Base-by-base conservation (phyloP, 2,329 filamentous ascomycete genomes). In the Aspergillus glaucus region DNA sequence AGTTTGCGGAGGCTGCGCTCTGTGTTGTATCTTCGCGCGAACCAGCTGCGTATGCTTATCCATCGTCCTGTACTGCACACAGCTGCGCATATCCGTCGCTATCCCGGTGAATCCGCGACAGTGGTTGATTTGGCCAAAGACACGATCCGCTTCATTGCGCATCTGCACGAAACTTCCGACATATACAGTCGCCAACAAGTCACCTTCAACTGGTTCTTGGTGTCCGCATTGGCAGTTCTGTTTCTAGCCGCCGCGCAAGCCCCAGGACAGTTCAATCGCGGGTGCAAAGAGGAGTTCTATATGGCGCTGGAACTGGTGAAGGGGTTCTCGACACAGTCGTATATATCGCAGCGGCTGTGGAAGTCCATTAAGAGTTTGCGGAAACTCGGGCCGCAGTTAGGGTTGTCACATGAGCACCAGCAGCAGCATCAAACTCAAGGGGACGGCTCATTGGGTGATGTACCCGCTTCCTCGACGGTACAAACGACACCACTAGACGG, bases 1-100 rank as follows among this genome's bases (percentile, higher is more conserved):
- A 83, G 82, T 51, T 70, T 85, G 4, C 84, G 85, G 54, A 83
- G 91, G 1, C 75, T 94, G 8, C 86, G 87, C 50, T 84, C 94
- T 22, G 82, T 93, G 66, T 87, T 93, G 9, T 92, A 93, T 62
- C 75, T 95, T 4, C 81, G 91, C n/a, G 79, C 87, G 1, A 95
- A 95, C 60, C 88, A 94, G 72, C 87, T 95, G 70, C 85, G 90
- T 5, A 92, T 91, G 56, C 84, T 89, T 65, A 86, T 96, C 41
- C 88, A 94, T 67, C 88, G 89, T 0, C 90, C 90, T 0, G 84
- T 95, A 2, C 72, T 96, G 7, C 88, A 95, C 65, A 91, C 63
- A 0, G 60, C 62, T 0, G 86, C 82, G 7, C 89, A 85, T 60
- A 95, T 95, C 58, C 81, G 86, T 71, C 80, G 84, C 46, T 86